These are phyloP conservation scores for Picocystis salinarum DNA, from an alignment of 139 green algal genomes.

Conservation along the genomic window DNA sequence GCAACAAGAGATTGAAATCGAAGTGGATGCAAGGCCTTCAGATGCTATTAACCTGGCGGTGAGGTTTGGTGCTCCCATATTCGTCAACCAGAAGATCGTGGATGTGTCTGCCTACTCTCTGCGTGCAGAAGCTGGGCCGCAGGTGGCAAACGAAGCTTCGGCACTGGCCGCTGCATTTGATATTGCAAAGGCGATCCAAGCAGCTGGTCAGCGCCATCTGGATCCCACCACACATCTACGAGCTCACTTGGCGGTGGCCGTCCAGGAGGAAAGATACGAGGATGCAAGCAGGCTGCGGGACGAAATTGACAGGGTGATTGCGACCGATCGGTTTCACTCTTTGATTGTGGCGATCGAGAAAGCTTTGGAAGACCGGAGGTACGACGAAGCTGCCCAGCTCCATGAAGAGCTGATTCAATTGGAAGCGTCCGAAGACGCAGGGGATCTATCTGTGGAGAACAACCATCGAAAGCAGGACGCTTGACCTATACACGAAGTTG, in stretches of 20 bases:
- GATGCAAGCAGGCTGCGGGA: constrained; percentile 35
- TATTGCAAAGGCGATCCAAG: constrained; percentile 15
- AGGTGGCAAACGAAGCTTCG: background rate
- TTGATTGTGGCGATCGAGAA: constrained; percentile 32
- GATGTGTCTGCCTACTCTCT: constrained; percentile 2
- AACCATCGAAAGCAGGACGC: no score
- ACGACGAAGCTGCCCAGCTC: constrained; percentile 7
- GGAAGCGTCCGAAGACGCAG: background rate
- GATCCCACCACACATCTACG: constrained; percentile 55
- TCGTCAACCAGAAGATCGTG: constrained; percentile 31
- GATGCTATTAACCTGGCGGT: constrained; percentile 74
- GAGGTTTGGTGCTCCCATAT: constrained; percentile 50
- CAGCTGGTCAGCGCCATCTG: constrained; percentile 40
- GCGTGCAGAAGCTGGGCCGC: background rate
- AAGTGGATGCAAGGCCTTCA: constrained; percentile 43
- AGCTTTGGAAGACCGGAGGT: constrained; percentile 28
- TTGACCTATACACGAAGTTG: no score
- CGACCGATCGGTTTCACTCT: constrained; percentile 15
- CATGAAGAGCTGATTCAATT: background rate
- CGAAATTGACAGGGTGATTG: constrained; percentile 25
- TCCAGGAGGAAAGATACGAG: constrained; percentile 57
- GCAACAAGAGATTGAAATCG: constrained; percentile 17
- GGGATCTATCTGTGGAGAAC: no score
- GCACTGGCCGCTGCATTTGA: no score
- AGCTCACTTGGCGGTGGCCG: constrained; percentile 54